Base-by-base conservation (phyloP, 768 basidiomycete genomes). In the Xerocomus brunneocitrinus region DNA sequence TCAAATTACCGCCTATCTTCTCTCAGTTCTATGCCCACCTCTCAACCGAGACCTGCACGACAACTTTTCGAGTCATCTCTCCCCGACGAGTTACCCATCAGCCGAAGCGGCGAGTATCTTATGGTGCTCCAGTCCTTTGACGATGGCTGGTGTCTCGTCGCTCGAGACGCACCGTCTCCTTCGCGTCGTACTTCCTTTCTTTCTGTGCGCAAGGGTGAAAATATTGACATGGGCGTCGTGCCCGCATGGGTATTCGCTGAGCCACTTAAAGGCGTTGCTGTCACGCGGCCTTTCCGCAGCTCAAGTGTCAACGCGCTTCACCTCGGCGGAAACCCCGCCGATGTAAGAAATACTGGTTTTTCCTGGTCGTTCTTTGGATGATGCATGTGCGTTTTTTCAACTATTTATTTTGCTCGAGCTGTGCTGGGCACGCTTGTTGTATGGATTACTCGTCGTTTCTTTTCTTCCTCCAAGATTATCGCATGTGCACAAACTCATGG, bases 81-180 rank as follows among this genome's bases (percentile, higher is more conserved):
- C 3, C 84, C 87, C 0, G 89, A 91, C 67, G 89, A 91, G 64
- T 73, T 91, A 27, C 70, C 82, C 32, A 54, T 87, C 54, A 64
- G 73, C 19, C 64, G 61, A 32, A 61, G 76, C 12, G 84, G 85
- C 36, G 87, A 91, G 64, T 72, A 72, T 34, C 69, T 91, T 39
- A 79, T 77, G 1, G 69, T 89, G 28, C 74, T 89, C 3, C 79
- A 81, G 55, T 80, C 81, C 5, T 87, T 83, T 60, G 85, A 90
- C 54, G 89, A 91, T 53, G 89, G 87, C 2, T 91, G 89, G 89
- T 88, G 85, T 59, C 75, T 87, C 48, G 84, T 87, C 48, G 82
- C 80, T 19, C 74, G 85, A 28, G 79, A 84, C 55, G 65, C 42
- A 55, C 58, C 54, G 62, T 68, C 25, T 59, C 74, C 74, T 58